A percentile compares a stretch with the other conserved stretches of the same genome.
phyloP scores from a whole-genome alignment of 163 green algal species.

The Scenedesmus sp. region DNA sequence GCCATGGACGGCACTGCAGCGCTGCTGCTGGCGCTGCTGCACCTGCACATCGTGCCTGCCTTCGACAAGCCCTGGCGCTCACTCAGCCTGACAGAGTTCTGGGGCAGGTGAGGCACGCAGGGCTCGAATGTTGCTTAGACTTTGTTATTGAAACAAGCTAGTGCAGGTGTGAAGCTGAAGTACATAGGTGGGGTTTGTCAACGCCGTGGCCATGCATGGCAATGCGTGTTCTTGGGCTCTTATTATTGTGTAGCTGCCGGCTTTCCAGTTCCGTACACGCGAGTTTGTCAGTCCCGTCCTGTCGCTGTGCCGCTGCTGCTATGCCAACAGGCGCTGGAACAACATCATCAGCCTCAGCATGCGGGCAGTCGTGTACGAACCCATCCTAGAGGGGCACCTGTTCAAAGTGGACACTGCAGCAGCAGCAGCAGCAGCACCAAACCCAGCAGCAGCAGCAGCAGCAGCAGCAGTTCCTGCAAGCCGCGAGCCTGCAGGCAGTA shows the following conservation, averaged over 20 bases:
- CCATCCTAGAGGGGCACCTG: constrained; percentile 56
- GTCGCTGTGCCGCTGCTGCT: not conserved
- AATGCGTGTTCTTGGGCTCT: no score
- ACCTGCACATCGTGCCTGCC: constrained; percentile 69
- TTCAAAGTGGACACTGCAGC: not conserved
- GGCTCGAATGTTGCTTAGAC: not conserved
- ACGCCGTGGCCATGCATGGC: no score
- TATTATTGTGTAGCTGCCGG: no score
- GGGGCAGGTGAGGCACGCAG: constrained; percentile 40
- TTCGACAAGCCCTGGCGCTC: constrained; percentile 76
- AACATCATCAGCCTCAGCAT: constrained; percentile 62
- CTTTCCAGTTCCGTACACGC: no score
- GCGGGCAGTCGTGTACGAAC: constrained; percentile 65
- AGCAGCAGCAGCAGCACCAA: not conserved
- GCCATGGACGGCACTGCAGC: constrained; percentile 72
- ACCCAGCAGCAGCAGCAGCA: not conserved
- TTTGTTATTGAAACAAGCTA: no score
- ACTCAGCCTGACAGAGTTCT: constrained; percentile 63
- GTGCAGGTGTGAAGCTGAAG: no score
- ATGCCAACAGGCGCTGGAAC: constrained; percentile 60
- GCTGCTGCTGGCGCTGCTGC: constrained; percentile 54
- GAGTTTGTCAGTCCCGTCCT: no score
- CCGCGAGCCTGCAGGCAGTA: not conserved
- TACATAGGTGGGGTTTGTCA: no score
- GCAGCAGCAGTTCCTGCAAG: constrained; percentile 5